Conservation (phyloP, 2,329 filamentous ascomycete species). For the Colletotrichum ledebouriae region DNA sequence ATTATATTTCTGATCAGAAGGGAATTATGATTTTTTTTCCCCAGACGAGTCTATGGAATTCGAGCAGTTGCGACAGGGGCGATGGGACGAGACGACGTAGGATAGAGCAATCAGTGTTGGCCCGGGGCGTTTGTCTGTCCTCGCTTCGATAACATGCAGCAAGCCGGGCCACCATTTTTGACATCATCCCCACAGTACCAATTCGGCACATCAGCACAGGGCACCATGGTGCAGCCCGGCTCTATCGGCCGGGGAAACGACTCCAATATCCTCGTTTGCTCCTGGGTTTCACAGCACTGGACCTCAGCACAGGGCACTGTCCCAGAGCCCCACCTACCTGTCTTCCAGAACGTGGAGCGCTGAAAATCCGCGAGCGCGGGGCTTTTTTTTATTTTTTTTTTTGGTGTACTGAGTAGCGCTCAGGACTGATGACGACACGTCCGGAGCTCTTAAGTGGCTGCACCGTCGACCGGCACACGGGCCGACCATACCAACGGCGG, state of each 20-base stretch:
- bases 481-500: neutral
- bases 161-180: constrained; percentile 22
- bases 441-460: constrained; percentile 31
- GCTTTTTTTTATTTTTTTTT: constrained; percentile 11
- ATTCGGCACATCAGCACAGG: constrained; percentile 5
- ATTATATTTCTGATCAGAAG: constrained; percentile 31
- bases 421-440: constrained; percentile 30
- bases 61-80: constrained; percentile 1
- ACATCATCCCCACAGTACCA: constrained; percentile 21
- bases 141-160: constrained; percentile 22
- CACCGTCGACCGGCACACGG: constrained; percentile 20
- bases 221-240: neutral
- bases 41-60: constrained; percentile 19
- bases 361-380: constrained; percentile 24
- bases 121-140: neutral
- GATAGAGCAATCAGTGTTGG: neutral
- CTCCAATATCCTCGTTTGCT: neutral
- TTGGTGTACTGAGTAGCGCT: neutral
- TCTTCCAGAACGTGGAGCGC: neutral
- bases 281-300: neutral
- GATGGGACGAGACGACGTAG: constrained; percentile 3
- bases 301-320: neutral
- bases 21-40: neutral
- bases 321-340: neutral
- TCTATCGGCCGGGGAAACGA: neutral